These are phyloP conservation scores for Daldinia decipiens DNA, from an alignment of 495 filamentous ascomycete genomes.

Conservation along the genomic window DNA sequence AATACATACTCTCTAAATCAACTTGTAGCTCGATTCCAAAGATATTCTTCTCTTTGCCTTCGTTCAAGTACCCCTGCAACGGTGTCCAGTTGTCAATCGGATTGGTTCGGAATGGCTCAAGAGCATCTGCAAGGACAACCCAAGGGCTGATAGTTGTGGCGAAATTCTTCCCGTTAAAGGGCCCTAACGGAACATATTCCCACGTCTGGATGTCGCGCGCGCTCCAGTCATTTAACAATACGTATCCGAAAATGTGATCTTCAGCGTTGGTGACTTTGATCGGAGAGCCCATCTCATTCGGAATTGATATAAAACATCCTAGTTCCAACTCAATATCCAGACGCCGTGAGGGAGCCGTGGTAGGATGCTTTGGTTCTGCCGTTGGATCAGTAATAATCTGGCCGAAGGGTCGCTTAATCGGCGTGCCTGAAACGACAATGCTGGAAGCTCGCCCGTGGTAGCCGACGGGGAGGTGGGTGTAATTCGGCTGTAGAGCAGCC, in stretches of 20 bases:
- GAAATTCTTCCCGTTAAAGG: conserved; percentile 94
- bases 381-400: conserved; percentile 77
- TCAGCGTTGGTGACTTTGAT: conserved; percentile 71
- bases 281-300: conserved; percentile 72
- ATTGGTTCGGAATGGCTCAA: conserved; percentile 70
- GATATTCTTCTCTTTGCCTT: conserved; percentile 68
- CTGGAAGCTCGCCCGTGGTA: conserved; percentile 88
- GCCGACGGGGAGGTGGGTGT: conserved; percentile 87
- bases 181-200: conserved; percentile 88
- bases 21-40: conserved; percentile 82
- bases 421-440: conserved; percentile 79
- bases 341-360: conserved; percentile 69
- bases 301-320: conserved; percentile 78
- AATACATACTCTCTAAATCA: conserved; percentile 69
- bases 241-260: conserved; percentile 84
- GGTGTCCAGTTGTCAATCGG: conserved; percentile 71
- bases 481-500: conserved; percentile 88
- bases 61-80: conserved; percentile 75
- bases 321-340: conserved; percentile 92
- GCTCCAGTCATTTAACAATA: conserved; percentile 95
- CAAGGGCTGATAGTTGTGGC: conserved; percentile 88
- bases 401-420: conserved; percentile 79
- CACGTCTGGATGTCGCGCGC: conserved; percentile 90
- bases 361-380: conserved; percentile 66
- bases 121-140: conserved; percentile 86